Conservation (phyloP, 768 basidiomycete species). For the Termitomyces sp. region DNA sequence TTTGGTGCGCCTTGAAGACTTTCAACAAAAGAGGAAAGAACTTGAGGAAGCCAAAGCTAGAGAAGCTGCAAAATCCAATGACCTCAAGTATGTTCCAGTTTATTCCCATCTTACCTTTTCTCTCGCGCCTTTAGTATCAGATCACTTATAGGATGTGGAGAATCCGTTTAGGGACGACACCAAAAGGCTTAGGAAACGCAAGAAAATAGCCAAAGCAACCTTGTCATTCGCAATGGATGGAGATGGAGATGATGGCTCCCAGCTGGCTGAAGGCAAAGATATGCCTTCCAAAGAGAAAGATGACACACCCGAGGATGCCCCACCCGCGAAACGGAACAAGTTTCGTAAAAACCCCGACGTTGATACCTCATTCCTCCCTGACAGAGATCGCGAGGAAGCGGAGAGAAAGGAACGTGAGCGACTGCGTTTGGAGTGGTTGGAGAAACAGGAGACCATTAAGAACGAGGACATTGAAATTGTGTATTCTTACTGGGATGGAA, state of each 20-base stretch:
- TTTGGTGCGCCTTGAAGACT: constrained; percentile 87
- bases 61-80: constrained; percentile 80
- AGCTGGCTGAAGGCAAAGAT: constrained; percentile 23
- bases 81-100: constrained; percentile 72
- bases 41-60: constrained; percentile 89
- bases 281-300: constrained; percentile 29
- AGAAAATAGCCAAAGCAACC: constrained; percentile 84
- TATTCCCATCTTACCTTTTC: constrained; percentile 14
- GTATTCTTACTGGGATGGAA: constrained; percentile 98
- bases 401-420: constrained; percentile 88
- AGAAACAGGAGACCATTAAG: constrained; percentile 55
- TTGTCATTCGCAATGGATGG: constrained; percentile 91
- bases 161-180: constrained; percentile 81
- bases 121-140: constrained; percentile 23
- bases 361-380: constrained; percentile 97
- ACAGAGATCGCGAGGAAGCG: constrained; percentile 92
- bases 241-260: constrained; percentile 47
- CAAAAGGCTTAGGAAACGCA: constrained; percentile 88
- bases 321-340: constrained; percentile 64
- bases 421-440: constrained; percentile 89
- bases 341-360: constrained; percentile 94
- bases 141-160: constrained; percentile 77
- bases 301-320: constrained; percentile 40
- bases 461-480: constrained; percentile 81
- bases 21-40: constrained; percentile 83